These are phyloP conservation scores for Mikania micrantha DNA, from an alignment of 129 eudicot species.

Conservation along the genomic window DNA sequence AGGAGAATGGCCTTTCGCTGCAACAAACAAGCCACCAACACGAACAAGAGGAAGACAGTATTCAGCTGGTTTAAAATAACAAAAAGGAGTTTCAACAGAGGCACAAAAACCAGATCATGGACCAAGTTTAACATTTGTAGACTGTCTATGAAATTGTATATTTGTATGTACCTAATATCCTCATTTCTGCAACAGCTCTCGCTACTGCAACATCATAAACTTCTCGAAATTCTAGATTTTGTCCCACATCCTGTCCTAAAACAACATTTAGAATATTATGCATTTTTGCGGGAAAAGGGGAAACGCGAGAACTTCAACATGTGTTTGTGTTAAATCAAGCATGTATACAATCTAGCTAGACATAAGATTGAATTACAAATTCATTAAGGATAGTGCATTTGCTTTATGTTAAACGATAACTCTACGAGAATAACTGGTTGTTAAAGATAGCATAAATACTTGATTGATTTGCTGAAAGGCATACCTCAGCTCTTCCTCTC, in stretches of 20 bases:
- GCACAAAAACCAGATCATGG: neutral
- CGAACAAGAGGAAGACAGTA: constrained; percentile 95
- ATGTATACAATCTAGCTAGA: neutral
- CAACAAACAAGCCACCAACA: constrained; percentile 90
- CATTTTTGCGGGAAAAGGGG: neutral
- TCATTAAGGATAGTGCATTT: neutral
- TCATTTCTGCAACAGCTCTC: constrained; percentile 96
- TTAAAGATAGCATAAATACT: neutral
- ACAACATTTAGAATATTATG: constrained; percentile 24
- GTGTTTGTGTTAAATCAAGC: neutral
- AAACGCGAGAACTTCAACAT: constrained; percentile 2
- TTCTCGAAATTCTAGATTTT: constrained; percentile 62
- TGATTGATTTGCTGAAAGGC: constrained; percentile 1
- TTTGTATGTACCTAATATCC: constrained; percentile 60
- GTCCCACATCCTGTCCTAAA: constrained; percentile 81
- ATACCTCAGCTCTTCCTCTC: constrained; percentile 91
- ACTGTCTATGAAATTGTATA: neutral
- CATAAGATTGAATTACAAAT: neutral
- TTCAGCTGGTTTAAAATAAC: constrained; percentile 54
- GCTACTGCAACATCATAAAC: constrained; percentile 87
- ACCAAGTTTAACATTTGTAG: neutral
- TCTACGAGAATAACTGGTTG: neutral
- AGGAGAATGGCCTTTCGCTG: constrained; percentile 98
- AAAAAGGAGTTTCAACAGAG: constrained; percentile 1
- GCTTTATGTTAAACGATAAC: constrained; percentile 3